Percentiles rank a stretch among this genome's conserved stretches.
phyloP scores from a whole-genome alignment of 1,139 yeast genomes.

The Kodamaea plutei region DNA sequence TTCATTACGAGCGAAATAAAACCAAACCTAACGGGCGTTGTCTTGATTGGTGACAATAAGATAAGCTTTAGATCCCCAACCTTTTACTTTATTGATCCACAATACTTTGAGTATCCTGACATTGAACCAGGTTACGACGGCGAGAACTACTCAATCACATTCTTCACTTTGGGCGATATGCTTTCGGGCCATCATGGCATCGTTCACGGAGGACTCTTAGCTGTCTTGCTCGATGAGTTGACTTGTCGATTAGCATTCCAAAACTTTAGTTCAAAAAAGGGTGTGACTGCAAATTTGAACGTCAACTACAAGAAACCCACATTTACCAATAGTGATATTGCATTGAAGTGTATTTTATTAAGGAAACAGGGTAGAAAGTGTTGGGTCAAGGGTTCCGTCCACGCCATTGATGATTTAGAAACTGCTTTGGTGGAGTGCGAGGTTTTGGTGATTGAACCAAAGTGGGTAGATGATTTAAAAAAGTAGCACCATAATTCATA shows the following conservation, averaged over 20 bases:
- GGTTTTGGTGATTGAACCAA: constrained; percentile 44
- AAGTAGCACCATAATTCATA: too few relatives aligned
- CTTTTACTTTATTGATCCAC: constrained; percentile 33
- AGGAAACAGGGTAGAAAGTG: constrained; percentile 42
- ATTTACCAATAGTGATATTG: constrained; percentile 27
- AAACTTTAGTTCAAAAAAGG: constrained; percentile 38
- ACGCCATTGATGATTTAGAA: constrained; percentile 14
- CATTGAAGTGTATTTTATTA: constrained; percentile 32
- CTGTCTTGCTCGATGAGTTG: constrained; percentile 51
- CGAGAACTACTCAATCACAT: constrained; percentile 31
- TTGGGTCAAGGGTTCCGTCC: constrained; percentile 39
- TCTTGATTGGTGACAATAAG: constrained; percentile 33
- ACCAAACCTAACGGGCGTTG: constrained; percentile 37
- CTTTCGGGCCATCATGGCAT: constrained; percentile 49
- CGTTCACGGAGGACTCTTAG: constrained; percentile 55
- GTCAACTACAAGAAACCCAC: constrained; percentile 41
- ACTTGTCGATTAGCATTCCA: constrained; percentile 52
- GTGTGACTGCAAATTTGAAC: constrained; percentile 46
- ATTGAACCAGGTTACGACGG: constrained; percentile 10
- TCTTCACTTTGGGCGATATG: constrained; percentile 43
- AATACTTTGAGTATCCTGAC: constrained; percentile 19
- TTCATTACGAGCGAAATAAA: constrained; percentile 15
- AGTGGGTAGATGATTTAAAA: constrained; percentile 39
- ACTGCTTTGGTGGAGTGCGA: constrained; percentile 36
- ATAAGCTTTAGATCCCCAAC: constrained; percentile 35